Evolutionary conservation across 169 alveolate species (phyloP), one percentile per base, ranked within the genome.

Genomic region (Babesia ovis): DNA sequence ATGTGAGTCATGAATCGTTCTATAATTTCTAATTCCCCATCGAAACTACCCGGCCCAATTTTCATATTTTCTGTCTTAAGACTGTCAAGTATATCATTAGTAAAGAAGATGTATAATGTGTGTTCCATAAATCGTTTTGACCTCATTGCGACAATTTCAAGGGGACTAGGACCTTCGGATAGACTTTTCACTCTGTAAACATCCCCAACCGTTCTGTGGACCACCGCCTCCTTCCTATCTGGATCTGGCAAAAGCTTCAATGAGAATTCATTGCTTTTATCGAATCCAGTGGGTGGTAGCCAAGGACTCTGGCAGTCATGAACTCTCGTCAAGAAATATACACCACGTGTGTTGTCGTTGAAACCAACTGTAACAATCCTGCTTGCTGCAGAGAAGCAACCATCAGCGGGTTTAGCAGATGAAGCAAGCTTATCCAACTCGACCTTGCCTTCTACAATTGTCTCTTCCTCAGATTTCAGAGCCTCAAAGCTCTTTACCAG

Each of bases 231-330:
- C 46, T 39, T 39, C 34, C 2, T 27, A 8, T 12, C 20, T 6
- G 9, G 23, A 4, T 20, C 45, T 14, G 11, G 41, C 3, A 22
- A 12, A 12, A 42, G 4, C 20, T 48, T 11, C 22, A 39, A 45
- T 31, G 58, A 59, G 23, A 59, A 67, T 6, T 34, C 42, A 25
- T 68, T 56, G n/a, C 23, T 14, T 25, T 2, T 31, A 34, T 20
- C 22, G n/a, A 11, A 25, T 16, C 39, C 25, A 27, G 11, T 22
- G 3, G 59, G 39, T 16, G 75, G 68, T 41, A 77, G 35, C 86
- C 86, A 77, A 1, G 86, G 86, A 25, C 9, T 46, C 11, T 23
- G 8, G 53, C 86, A 77, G 68, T 77, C 68, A n/a, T 64, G 71
- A 9, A 67, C n/a, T 58, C 86, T 67, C 22, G 86, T 25, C 39